Conservation (phyloP, 352 stramenopile genomes). For the Globisporangium alternatum region DNA sequence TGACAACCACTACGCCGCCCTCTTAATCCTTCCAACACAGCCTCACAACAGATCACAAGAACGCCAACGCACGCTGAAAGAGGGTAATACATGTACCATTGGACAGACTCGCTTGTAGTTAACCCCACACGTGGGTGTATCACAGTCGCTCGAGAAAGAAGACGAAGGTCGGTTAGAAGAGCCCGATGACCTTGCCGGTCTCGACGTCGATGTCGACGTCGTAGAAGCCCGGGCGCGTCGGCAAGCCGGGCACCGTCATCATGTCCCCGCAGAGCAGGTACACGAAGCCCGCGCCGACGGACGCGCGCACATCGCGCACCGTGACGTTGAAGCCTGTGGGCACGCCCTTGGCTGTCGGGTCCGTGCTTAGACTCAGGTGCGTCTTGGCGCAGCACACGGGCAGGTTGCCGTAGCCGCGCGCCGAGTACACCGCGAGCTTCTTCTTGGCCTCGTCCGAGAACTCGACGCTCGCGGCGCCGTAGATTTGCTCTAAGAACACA, state of each 20-base stretch:
- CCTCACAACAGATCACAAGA: not conserved
- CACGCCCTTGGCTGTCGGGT: constrained; percentile 92
- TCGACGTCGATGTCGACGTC: constrained; percentile 96
- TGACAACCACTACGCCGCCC: not conserved
- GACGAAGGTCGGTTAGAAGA: constrained; percentile 70
- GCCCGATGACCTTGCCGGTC: constrained; percentile 95
- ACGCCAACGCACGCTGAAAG: not conserved
- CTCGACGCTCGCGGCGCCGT: constrained; percentile 93
- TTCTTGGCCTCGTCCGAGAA: constrained; percentile 93
- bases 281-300: constrained; percentile 96
- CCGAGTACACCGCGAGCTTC: constrained; percentile 92
- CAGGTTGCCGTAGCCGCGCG: constrained; percentile 60
- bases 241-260: constrained; percentile 98
- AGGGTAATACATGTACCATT: constrained; percentile 1
- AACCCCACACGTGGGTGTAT: not conserved
- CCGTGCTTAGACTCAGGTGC: constrained; percentile 96
- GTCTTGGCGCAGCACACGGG: constrained; percentile 99
- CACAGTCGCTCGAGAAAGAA: not conserved
- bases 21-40: constrained; percentile 1
- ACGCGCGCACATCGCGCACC: constrained; percentile 94
- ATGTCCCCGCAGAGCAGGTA: constrained; percentile 96
- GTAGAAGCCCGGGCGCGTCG: constrained; percentile 97
- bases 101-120: not conserved
- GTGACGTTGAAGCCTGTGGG: constrained; percentile 93
- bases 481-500: constrained; percentile 89